Evolutionary conservation across 108 stramenopile genomes (phyloP).

Genomic region (Pseudonitzschia multiseries): DNA sequence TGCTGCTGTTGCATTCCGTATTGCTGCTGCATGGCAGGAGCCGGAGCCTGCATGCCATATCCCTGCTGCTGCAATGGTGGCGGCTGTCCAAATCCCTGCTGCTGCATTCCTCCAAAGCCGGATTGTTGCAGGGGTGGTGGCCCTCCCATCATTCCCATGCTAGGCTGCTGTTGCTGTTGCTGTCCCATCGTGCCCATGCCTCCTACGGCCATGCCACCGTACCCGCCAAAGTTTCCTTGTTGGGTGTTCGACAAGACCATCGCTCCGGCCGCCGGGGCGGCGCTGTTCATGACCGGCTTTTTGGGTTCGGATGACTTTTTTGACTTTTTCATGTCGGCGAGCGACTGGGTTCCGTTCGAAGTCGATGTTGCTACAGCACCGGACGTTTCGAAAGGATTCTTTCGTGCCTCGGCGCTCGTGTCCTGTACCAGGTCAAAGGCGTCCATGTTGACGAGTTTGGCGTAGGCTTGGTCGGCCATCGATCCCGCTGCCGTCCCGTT

Average conservation of each 20-base stretch:
- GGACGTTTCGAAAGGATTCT: constrained; percentile 59
- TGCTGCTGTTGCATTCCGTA: constrained; percentile 40
- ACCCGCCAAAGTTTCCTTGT: constrained; percentile 64
- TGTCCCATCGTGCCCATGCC: constrained; percentile 21
- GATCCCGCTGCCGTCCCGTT: constrained; percentile 45
- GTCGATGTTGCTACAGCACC: constrained; percentile 18
- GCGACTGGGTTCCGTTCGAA: constrained; percentile 51
- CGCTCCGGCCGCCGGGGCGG: constrained; percentile 47
- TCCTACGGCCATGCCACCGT: constrained; percentile 29
- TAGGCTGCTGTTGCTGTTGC: constrained; percentile 15
- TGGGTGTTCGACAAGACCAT: constrained; percentile 66
- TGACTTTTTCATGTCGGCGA: constrained; percentile 70
- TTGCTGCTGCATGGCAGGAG: constrained; percentile 29
- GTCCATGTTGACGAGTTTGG: constrained; percentile 61
- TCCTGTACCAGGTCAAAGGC: constrained; percentile 52
- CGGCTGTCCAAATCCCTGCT: constrained; percentile 24
- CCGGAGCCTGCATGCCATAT: constrained; percentile 17
- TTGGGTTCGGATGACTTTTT: constrained; percentile 50
- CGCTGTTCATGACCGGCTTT: constrained; percentile 56
- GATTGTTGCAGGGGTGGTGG: constrained; percentile 18
- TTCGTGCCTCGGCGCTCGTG: constrained; percentile 29
- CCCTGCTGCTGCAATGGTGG: constrained; percentile 20
- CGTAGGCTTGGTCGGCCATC: constrained; percentile 62
- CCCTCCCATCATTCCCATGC: constrained; percentile 13
- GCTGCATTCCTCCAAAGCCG: constrained; percentile 29